Conservation (phyloP, 148 eudicot genomes). For the Spergularia marina region DNA sequence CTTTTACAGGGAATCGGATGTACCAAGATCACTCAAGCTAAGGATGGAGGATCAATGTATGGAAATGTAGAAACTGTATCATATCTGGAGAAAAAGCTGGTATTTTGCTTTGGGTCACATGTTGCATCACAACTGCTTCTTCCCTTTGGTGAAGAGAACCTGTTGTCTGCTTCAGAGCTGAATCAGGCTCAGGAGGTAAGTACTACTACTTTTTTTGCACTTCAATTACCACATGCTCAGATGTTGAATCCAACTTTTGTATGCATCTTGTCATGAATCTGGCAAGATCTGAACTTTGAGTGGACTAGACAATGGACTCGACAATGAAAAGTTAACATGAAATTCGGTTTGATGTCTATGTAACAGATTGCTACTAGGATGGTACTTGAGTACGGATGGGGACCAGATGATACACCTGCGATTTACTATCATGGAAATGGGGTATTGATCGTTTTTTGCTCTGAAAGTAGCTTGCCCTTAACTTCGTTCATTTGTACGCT, state of each 20-base stretch:
- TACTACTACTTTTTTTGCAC: background rate
- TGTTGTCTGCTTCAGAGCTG: conserved; percentile 73
- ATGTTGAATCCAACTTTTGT: background rate
- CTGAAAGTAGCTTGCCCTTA: conserved; percentile 5
- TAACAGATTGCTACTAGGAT: conserved; percentile 88
- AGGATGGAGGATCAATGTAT: conserved; percentile 51
- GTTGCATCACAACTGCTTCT: conserved; percentile 75
- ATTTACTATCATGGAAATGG: conserved; percentile 76
- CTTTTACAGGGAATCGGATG: conserved; percentile 82
- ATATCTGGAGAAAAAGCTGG: conserved; percentile 86
- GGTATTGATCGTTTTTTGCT: conserved; percentile 33
- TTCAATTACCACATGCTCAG: background rate
- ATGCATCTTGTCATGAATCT: background rate
- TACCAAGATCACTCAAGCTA: conserved; percentile 74
- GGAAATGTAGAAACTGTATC: conserved; percentile 86
- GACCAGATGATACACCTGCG: conserved; percentile 77
- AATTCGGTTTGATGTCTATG: conserved; percentile 17
- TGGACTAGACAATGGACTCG: background rate
- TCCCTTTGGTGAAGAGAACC: conserved; percentile 87
- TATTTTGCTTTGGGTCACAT: conserved; percentile 89
- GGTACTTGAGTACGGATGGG: conserved; percentile 96
- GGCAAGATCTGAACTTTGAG: background rate
- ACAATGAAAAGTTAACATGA: background rate
- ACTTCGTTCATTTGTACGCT: background rate
- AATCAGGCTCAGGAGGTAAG: conserved; percentile 87